Base-by-base conservation (phyloP, 352 stramenopile genomes). In the Phytophthora constricta region DNA sequence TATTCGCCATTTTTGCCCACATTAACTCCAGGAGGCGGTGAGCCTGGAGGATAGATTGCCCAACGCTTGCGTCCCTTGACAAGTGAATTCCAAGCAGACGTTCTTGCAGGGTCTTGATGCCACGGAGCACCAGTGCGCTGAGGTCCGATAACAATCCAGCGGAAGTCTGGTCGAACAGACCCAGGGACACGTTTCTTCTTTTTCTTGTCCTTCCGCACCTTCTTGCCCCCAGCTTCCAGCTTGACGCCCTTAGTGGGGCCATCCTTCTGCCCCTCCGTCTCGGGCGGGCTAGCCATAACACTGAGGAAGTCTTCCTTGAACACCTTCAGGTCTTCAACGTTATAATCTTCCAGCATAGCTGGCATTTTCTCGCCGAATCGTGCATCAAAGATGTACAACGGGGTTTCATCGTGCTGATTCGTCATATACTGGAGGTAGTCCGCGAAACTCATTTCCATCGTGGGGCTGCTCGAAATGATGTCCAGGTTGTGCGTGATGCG, bases 41-140 rank as follows among this genome's bases (percentile, higher is more conserved):
- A 82, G n/a, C 86, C 79, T 10, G 95, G 93, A 28, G 96, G 95
- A 68, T 99, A 99, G 5, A 99, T 84, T 0, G 97, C 86, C 97
- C 97, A 99, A 27, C 95, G 84, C 74, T 99, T 99, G 20, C 83
- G 76, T 34, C 97, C 97, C 39, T 97, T 88, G 5, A 99, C 48
- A 11, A 99, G 76, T 11, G 96, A 92, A 45, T 99, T 98, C 97
- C 96, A 99, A 0, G 97, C 97, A 54, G 96, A 98, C 2, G 97
- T 99, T 22, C 91, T 87, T 7, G 98, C 81, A 31, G 97, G 97
- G 69, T 99, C 97, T 20, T 98, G 88, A 65, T 99, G 97, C 79
- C 98, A 97, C 26, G 90, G 92, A 1, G 96, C 98, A 4, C 97
- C 97, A 2, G 85, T 92, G 1, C 88, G 86, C 37, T 93, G 72